phyloP scores from a whole-genome alignment of 2,329 filamentous ascomycete genomes.

The Pseudogymnoascus sp. region DNA sequence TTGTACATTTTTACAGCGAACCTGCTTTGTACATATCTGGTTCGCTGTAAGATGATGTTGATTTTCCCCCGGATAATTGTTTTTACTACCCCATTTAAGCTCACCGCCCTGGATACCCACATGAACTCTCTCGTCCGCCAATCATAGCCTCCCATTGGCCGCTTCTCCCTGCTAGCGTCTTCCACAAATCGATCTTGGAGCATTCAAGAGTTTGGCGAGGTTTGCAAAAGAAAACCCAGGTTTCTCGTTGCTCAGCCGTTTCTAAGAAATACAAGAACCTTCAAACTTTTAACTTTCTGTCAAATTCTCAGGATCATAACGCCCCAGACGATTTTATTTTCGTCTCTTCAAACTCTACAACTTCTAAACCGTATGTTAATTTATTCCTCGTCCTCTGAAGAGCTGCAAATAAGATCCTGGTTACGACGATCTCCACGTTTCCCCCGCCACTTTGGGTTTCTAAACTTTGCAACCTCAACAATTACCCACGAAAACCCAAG shows the following conservation, averaged over 20 bases:
- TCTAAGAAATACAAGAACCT: conserved; percentile 5
- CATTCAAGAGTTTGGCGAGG: conserved; percentile 11
- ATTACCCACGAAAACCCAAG: background rate
- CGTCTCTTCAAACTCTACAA: conserved; percentile 2
- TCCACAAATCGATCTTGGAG: conserved; percentile 9
- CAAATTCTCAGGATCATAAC: background rate
- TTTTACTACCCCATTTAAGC: background rate
- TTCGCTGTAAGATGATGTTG: too few species aligned
- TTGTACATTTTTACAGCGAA: background rate
- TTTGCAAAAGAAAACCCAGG: conserved; percentile 9
- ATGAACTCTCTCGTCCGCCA: background rate
- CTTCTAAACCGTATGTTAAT: background rate
- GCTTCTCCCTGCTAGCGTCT: conserved; percentile 5
- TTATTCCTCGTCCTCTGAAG: background rate
- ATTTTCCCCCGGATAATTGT: background rate
- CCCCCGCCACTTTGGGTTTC: background rate
- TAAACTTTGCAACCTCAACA: background rate
- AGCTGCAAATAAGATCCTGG: background rate
- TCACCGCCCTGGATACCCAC: conserved; percentile 9
- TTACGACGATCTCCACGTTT: conserved; percentile 2
- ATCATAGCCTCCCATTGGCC: background rate
- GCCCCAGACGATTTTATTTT: conserved; percentile 2
- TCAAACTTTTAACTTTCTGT: background rate
- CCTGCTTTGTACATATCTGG: background rate
- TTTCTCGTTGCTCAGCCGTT: conserved; percentile 6